Evolutionary conservation across 176 grass and related monocot species (phyloP).

Genomic region (Triticum timopheevii): DNA sequence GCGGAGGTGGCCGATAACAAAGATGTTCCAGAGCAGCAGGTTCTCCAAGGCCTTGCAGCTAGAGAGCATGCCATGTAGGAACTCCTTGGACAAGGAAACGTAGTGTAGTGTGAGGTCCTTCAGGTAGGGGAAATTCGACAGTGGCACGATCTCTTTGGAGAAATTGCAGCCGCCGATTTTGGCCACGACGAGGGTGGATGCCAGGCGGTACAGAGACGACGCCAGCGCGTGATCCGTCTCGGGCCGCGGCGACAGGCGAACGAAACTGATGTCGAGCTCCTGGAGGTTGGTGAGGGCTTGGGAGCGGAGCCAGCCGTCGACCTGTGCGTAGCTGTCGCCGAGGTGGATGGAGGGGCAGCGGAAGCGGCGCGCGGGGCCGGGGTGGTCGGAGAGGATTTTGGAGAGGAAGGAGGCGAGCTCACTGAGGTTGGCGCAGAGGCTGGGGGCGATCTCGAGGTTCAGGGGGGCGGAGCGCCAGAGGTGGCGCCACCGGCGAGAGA

Average conservation of each 20-base stretch:
- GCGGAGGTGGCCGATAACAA: neutral
- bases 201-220: neutral
- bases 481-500: neutral
- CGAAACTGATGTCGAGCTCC: neutral
- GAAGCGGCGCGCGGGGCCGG: neutral
- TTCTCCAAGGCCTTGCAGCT: neutral
- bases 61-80: neutral
- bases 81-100: neutral
- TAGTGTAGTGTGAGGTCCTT: neutral
- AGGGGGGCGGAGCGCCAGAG: neutral
- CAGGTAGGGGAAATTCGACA: neutral
- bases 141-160: neutral
- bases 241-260: neutral
- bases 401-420: neutral
- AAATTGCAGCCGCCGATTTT: neutral
- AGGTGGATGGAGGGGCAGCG: neutral
- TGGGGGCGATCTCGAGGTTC: neutral
- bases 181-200: neutral
- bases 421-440: neutral
- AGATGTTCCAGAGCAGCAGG: neutral
- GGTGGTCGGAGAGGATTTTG: neutral
- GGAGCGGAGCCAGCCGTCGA: neutral
- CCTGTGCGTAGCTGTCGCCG: neutral
- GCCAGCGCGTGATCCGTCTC: neutral
- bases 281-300: conserved; percentile 1